Evolutionary conservation across 176 grass and related monocot genomes (phyloP).

Genomic region (Guadua angustifolia): DNA sequence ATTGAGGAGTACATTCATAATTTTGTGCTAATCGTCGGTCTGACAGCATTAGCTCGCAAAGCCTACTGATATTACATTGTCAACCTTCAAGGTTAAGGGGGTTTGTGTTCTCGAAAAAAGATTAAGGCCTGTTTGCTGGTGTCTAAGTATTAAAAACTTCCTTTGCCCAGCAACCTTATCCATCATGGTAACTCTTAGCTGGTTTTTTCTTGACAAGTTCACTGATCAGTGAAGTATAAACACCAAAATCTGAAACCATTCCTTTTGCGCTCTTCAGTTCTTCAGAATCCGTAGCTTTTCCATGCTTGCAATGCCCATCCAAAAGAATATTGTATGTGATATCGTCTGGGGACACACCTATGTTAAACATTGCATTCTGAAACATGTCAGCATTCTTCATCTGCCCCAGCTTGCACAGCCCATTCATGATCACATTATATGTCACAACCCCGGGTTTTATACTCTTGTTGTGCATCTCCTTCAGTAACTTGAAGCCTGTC

Average conservation of each 20-base stretch:
- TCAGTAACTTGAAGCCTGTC: slow-evolving; percentile 69
- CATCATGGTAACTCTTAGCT: slow-evolving; percentile 45
- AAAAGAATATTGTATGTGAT: slow-evolving; percentile 91
- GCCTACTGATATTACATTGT: slow-evolving; percentile 10
- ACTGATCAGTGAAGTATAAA: slow-evolving; percentile 68
- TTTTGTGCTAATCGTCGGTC: neutral
- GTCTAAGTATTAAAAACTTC: neutral
- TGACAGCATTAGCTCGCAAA: neutral
- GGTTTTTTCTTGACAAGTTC: slow-evolving; percentile 69
- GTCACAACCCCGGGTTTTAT: slow-evolving; percentile 65
- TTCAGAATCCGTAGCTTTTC: slow-evolving; percentile 49
- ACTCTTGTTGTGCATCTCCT: slow-evolving; percentile 79
- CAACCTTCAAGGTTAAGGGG: neutral
- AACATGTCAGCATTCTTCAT: slow-evolving; percentile 86
- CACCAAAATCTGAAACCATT: slow-evolving; percentile 71
- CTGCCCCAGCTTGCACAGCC: slow-evolving; percentile 81
- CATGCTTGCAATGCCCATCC: slow-evolving; percentile 79
- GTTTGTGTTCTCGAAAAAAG: neutral
- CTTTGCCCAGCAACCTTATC: slow-evolving; percentile 27
- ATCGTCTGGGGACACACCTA: slow-evolving; percentile 73
- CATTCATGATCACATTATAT: slow-evolving; percentile 88
- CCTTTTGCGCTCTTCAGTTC: slow-evolving; percentile 75
- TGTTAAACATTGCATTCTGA: slow-evolving; percentile 76
- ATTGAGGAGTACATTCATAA: neutral
- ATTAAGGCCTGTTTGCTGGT: neutral